These are phyloP conservation scores for Hirsutella minnesotensis DNA, from an alignment of 2,329 filamentous ascomycete genomes.

Conservation along the genomic window DNA sequence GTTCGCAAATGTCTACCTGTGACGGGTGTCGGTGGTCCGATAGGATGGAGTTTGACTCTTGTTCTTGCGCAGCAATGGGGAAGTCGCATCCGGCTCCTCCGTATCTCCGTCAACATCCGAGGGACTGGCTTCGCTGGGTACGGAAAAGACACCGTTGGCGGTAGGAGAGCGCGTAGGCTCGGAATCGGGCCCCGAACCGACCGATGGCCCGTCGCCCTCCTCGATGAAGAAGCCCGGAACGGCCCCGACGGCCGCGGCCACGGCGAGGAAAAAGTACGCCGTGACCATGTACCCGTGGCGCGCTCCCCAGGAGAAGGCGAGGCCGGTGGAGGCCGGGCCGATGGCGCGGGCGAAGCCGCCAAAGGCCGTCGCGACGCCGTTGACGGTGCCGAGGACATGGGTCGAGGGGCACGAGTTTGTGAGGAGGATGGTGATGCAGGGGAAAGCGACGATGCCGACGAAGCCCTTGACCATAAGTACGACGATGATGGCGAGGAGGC, in stretches of 20 bases:
- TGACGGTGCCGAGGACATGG: slow-evolving; percentile 69
- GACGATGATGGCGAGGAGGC: slow-evolving; percentile 50
- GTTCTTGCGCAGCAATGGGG: too few species aligned
- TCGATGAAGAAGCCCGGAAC: slow-evolving; percentile 64
- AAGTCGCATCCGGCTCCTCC: too few species aligned
- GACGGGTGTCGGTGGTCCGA: too few species aligned
- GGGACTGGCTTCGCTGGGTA: neutral
- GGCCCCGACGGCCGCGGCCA: slow-evolving; percentile 50
- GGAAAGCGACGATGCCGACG: slow-evolving; percentile 74
- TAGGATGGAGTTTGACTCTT: too few species aligned
- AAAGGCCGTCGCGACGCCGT: slow-evolving; percentile 78
- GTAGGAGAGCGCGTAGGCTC: neutral
- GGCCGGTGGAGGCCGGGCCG: slow-evolving; percentile 65
- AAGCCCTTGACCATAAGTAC: slow-evolving; percentile 67
- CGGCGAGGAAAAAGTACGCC: slow-evolving; percentile 69
- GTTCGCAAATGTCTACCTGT: too few species aligned
- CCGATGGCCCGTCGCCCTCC: slow-evolving; percentile 55
- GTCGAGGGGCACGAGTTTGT: slow-evolving; percentile 76
- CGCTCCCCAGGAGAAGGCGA: slow-evolving; percentile 64
- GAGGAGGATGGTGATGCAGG: slow-evolving; percentile 78
- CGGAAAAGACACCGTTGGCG: neutral
- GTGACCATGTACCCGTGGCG: slow-evolving; percentile 64
- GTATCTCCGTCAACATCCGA: neutral
- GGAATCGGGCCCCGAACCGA: neutral
- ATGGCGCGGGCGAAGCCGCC: slow-evolving; percentile 67